Conservation (phyloP, 495 filamentous ascomycete species). For the Talaromyces thailandensis region DNA sequence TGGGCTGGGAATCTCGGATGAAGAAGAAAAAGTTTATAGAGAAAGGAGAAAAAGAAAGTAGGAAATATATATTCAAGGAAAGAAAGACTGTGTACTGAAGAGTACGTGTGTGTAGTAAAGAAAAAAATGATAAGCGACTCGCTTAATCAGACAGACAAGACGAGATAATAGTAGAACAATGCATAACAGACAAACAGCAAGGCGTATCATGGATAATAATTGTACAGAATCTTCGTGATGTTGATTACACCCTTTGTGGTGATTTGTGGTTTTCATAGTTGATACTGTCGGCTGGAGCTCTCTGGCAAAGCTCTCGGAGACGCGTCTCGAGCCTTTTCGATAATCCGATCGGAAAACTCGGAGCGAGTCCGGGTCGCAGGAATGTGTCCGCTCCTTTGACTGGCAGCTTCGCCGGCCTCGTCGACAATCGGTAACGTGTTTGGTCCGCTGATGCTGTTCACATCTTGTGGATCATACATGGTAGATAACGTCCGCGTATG, state of each 20-base stretch:
- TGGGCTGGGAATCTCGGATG: conserved; percentile 15
- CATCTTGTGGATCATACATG: conserved; percentile 46
- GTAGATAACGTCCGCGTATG: conserved; percentile 42
- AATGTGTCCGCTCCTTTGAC: conserved; percentile 16
- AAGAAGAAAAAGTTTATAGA: conserved; percentile 10
- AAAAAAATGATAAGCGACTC: background rate
- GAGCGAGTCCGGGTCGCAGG: background rate
- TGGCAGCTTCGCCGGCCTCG: conserved; percentile 75
- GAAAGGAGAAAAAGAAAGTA: conserved; percentile 11
- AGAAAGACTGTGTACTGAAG: background rate
- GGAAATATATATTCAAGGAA: conserved; percentile 16
- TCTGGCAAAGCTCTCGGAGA: background rate
- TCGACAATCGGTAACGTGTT: conserved; percentile 86
- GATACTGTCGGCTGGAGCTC: background rate
- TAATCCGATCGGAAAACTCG: background rate
- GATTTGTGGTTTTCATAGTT: background rate
- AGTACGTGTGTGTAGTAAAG: background rate
- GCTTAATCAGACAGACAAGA: background rate
- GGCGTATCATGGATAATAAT: conserved; percentile 1
- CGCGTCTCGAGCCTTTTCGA: background rate
- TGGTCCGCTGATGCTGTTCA: conserved; percentile 44
- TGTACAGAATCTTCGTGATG: background rate
- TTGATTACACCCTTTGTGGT: background rate
- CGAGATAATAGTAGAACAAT: background rate
- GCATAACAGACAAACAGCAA: background rate